These are phyloP conservation scores for Rhizopus delemar DNA, from an alignment of 371 early-diverging fungal genomes.

Conservation along the genomic window DNA sequence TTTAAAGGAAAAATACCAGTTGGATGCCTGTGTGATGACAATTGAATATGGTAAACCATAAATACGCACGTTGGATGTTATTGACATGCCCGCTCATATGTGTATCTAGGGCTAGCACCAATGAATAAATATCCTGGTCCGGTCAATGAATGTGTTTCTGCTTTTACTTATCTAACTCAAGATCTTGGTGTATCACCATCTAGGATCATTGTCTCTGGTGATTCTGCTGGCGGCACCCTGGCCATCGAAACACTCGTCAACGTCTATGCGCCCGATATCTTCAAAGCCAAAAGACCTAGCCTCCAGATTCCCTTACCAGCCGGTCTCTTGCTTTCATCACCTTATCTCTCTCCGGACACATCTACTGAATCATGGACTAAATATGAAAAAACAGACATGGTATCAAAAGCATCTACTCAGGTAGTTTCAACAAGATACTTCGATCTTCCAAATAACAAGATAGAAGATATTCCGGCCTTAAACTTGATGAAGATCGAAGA, in stretches of 20 bases:
- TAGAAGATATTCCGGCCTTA: conserved; percentile 33
- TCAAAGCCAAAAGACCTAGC: conserved; percentile 28
- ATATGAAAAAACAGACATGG: conserved; percentile 32
- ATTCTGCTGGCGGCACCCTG: conserved; percentile 41
- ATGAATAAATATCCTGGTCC: conserved; percentile 49
- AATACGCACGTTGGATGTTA: not conserved
- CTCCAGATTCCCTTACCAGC: conserved; percentile 31
- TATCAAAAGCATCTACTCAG: conserved; percentile 19
- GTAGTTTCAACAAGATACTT: conserved; percentile 37
- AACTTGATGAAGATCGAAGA: conserved; percentile 20
- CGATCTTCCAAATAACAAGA: conserved; percentile 20
- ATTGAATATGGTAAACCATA: conserved; percentile 50
- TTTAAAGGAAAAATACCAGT: conserved; percentile 45
- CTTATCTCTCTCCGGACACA: conserved; percentile 32
- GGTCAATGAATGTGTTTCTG: conserved; percentile 45
- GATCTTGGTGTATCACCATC: conserved; percentile 32
- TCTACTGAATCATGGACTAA: conserved; percentile 32
- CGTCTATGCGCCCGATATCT: conserved; percentile 27
- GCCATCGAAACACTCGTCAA: conserved; percentile 32
- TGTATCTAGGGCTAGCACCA: conserved; percentile 35
- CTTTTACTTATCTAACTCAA: conserved; percentile 48
- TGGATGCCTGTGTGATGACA: conserved; percentile 54
- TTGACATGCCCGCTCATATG: not conserved
- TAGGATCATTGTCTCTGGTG: conserved; percentile 41
- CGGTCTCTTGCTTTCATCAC: conserved; percentile 33